These are phyloP conservation scores for Suhomyces chickasaworum DNA, from an alignment of 1,139 yeast genomes.

Conservation along the genomic window DNA sequence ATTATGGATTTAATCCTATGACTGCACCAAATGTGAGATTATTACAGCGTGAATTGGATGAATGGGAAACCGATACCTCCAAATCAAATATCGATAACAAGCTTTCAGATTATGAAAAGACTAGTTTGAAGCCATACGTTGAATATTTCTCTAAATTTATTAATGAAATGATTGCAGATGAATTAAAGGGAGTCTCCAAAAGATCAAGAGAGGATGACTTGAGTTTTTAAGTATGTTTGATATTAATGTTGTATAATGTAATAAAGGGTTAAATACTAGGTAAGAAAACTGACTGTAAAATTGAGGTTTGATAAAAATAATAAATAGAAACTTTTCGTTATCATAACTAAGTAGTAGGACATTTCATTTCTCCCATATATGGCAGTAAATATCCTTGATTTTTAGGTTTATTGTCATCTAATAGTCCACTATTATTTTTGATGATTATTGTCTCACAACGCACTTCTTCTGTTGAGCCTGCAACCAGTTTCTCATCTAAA, in stretches of 20 bases:
- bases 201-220: conserved; percentile 46
- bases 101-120: conserved; percentile 57
- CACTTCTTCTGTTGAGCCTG: conserved; percentile 1
- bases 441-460: conserved; percentile 38
- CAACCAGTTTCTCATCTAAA: conserved; percentile 13
- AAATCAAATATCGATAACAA: conserved; percentile 27
- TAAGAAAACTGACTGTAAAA: background rate
- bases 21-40: conserved; percentile 74
- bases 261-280: background rate
- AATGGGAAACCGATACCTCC: conserved; percentile 38
- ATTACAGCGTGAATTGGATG: conserved; percentile 57
- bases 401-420: conserved; percentile 27
- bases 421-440: conserved; percentile 41
- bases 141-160: conserved; percentile 72
- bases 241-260: background rate
- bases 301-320: background rate
- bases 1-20: conserved; percentile 70
- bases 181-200: conserved; percentile 45
- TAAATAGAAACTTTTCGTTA: background rate
- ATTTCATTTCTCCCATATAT: conserved; percentile 19
- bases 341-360: conserved; percentile 23
- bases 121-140: conserved; percentile 73
- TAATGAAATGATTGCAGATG: conserved; percentile 55
- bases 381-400: conserved; percentile 16
- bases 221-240: conserved; percentile 23